These are phyloP conservation scores for Madurella mycetomatis DNA, from an alignment of 2,329 filamentous ascomycete genomes.

Conservation along the genomic window DNA sequence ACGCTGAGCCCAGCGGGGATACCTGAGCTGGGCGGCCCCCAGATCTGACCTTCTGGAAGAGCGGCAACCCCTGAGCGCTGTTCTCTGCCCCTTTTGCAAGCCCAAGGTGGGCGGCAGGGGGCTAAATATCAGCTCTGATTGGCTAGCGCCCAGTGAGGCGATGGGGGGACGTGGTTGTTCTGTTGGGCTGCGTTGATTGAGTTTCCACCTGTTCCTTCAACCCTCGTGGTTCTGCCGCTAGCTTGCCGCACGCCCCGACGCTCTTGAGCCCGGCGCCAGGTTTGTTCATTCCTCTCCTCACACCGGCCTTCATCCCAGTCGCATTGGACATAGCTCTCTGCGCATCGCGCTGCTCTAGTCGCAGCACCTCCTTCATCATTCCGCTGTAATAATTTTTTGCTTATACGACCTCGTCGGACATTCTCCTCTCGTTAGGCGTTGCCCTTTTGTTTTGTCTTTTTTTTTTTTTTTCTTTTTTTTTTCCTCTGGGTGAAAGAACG, in stretches of 20 bases:
- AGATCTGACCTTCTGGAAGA: constrained; percentile 1
- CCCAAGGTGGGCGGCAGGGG: background rate
- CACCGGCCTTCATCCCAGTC: no score
- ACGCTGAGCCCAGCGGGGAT: background rate
- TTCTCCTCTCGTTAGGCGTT: constrained; percentile 1
- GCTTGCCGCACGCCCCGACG: no score
- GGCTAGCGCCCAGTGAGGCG: constrained; percentile 4
- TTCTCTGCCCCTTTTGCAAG: constrained; percentile 7
- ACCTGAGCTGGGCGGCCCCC: background rate
- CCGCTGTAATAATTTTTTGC: background rate
- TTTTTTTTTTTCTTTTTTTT: background rate
- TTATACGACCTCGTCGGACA: background rate
- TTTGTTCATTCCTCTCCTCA: no score
- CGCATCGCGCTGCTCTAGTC: background rate
- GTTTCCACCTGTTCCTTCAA: background rate
- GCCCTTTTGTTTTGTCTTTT: no score
- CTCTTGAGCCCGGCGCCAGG: no score
- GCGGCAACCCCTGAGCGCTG: constrained; percentile 8
- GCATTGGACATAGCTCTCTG: no score
- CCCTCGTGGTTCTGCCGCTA: no score
- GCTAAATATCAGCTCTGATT: background rate
- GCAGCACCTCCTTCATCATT: background rate
- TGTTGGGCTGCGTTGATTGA: background rate
- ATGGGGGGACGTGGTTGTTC: background rate
- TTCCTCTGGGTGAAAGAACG: background rate